Evolutionary conservation across 1,284 basidiomycete genomes (phyloP).

Genomic region (Flammula alnicola): DNA sequence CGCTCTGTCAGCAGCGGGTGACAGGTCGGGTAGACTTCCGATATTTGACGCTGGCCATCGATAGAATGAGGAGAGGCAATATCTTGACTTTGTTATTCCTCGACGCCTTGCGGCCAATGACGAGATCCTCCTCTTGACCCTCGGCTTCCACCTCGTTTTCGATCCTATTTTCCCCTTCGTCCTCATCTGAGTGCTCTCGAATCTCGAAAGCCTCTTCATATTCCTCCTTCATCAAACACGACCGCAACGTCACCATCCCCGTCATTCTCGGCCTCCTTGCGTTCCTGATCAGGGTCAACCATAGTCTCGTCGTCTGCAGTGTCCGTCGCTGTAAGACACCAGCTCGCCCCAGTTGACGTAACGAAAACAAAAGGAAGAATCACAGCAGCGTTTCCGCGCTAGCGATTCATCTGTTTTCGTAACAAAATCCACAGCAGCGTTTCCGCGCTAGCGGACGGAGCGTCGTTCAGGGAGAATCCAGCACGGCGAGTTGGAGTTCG

Average conservation of each 20-base stretch:
- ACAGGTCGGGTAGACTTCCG: conserved; percentile 92
- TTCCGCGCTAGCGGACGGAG: no score
- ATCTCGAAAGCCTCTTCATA: conserved; percentile 87
- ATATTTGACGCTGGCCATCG: conserved; percentile 93
- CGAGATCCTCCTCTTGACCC: conserved; percentile 62
- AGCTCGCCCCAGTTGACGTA: no score
- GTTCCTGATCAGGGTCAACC: conserved; percentile 76
- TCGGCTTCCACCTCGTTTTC: conserved; percentile 49
- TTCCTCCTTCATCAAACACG: conserved; percentile 94
- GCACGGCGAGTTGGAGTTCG: no score
- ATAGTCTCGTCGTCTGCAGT: conserved; percentile 83
- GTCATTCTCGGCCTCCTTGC: conserved; percentile 83
- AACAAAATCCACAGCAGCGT: no score
- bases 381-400: no score
- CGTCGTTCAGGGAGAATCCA: no score
- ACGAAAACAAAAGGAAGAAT: no score
- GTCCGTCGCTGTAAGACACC: no score
- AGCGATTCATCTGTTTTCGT: no score
- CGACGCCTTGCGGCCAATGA: conserved; percentile 70
- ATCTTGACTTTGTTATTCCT: conserved; percentile 59
- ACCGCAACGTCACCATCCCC: conserved; percentile 96
- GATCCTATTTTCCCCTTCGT: conserved; percentile 62
- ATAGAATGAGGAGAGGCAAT: conserved; percentile 89
- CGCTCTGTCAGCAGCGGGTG: conserved; percentile 93
- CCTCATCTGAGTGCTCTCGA: conserved; percentile 77